Evolutionary conservation across 1,284 basidiomycete genomes (phyloP).

Genomic region (Microbotryum scabiosae): DNA sequence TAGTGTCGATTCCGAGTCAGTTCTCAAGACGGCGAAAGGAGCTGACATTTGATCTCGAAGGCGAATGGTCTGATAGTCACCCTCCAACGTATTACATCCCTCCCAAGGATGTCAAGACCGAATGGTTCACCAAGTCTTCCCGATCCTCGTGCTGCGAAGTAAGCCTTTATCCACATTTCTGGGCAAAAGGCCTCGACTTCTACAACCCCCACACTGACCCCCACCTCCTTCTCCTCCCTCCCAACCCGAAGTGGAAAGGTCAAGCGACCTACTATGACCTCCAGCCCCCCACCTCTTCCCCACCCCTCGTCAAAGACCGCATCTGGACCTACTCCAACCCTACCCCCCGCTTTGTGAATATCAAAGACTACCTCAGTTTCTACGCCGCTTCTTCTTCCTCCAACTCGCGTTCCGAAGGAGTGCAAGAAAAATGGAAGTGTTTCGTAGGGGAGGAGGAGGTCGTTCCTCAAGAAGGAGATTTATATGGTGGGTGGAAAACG

Average conservation of each 20-base stretch:
- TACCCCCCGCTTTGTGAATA: slow-evolving; percentile 33
- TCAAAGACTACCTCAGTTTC: slow-evolving; percentile 38
- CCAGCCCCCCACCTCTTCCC: slow-evolving; percentile 9
- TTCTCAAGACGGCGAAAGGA: neutral
- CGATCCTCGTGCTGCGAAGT: slow-evolving; percentile 39
- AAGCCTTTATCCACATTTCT: neutral
- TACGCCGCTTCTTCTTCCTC: slow-evolving; percentile 32
- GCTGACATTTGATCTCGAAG: neutral
- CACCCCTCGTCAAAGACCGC: slow-evolving; percentile 28
- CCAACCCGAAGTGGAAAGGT: slow-evolving; percentile 37
- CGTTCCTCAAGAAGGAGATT: slow-evolving; percentile 37
- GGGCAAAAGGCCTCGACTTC: too few species aligned
- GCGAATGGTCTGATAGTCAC: slow-evolving; percentile 29
- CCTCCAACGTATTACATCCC: slow-evolving; percentile 41
- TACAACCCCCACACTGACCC: neutral
- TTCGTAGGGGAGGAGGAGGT: slow-evolving; percentile 40
- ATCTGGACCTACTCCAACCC: slow-evolving; percentile 40
- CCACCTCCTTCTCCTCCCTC: neutral
- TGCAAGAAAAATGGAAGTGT: slow-evolving; percentile 35
- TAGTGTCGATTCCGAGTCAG: neutral
- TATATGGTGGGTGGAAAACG: slow-evolving; percentile 40
- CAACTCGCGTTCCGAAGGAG: neutral
- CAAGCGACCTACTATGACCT: slow-evolving; percentile 37
- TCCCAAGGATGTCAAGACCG: slow-evolving; percentile 25
- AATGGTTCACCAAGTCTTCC: slow-evolving; percentile 28